Base-by-base conservation (phyloP, 2,329 filamentous ascomycete species). In the Colletotrichum tabaci region DNA sequence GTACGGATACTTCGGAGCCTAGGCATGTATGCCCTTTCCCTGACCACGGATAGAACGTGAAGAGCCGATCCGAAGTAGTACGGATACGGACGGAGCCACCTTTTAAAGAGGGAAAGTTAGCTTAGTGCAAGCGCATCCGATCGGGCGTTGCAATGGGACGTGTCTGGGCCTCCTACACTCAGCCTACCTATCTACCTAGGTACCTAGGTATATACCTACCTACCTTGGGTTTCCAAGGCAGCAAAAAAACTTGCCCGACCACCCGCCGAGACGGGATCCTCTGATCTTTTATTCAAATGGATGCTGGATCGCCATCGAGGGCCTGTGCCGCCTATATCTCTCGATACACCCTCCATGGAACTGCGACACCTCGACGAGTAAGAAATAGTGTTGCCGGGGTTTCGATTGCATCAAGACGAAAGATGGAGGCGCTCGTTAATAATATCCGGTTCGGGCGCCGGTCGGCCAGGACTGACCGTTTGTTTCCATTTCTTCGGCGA, bases 51-150 rank as follows among this genome's bases (percentile, higher is more conserved):
- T 26, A 18, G 12, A 16, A 21, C 40, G 47, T 57, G 18, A 58
- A 60, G 53, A 60, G 67, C 67, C 67, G 67, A 66, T 55, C 62
- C 67, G 62, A 70, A 66, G 44, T 47, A 66, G 44, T 47, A 47
- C 44, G 15, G 44, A n/a, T 44, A 70, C 56, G 61, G 49, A 70
- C 56, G 62, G 49, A 49, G 53, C 67, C 61, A 60, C 53, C 61
- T 49, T 60, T 30, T 38, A 58, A 50, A 44, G n/a, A 58, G 21
- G 15, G 55, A 46, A 35, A 49, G 57, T 53, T 53, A 9, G 42
- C 49, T 65, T 65, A 65, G 50, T 58, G 63, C 26, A 61, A 57
- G 57, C 64, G 57, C 42, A 71, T 58, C 67, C 64, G 58, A 71
- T 69, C 65, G 69, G 53, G 40, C 60, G 58, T 68, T 55, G 53